Percentiles rank a stretch among this genome's conserved stretches.
Evolutionary conservation across 169 alveolate species (phyloP).

Genomic region (Eimeria necatrix): DNA sequence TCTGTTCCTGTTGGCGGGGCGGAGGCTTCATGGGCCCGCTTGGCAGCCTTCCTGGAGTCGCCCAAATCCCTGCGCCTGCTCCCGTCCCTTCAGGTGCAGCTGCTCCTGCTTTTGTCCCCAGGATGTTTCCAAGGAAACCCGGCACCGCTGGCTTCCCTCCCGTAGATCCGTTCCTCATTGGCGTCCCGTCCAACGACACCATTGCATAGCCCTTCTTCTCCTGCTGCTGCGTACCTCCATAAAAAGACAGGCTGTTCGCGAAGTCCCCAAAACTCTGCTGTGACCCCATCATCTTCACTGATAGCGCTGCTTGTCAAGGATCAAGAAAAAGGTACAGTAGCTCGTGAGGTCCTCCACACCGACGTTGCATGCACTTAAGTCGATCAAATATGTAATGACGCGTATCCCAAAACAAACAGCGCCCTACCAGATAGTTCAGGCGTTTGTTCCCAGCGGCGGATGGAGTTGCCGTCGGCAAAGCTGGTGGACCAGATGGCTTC

Average conservation of each 20-base stretch:
- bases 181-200: slow-evolving; percentile 71
- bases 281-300: slow-evolving; percentile 69
- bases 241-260: slow-evolving; percentile 75
- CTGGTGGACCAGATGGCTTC: slow-evolving; percentile 36
- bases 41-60: slow-evolving; percentile 50
- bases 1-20: slow-evolving; percentile 60
- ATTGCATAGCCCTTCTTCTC: slow-evolving; percentile 68
- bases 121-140: slow-evolving; percentile 70
- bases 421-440: slow-evolving; percentile 28
- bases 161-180: slow-evolving; percentile 38
- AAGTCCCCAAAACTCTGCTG: slow-evolving; percentile 79
- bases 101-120: slow-evolving; percentile 44
- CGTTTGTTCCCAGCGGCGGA: slow-evolving; percentile 42
- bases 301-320: background rate
- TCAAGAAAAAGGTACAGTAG: background rate
- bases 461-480: slow-evolving; percentile 38
- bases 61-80: slow-evolving; percentile 47
- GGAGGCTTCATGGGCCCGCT: slow-evolving; percentile 73
- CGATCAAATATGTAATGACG: background rate
- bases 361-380: background rate
- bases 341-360: slow-evolving; percentile 3
- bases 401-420: slow-evolving; percentile 35
- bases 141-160: slow-evolving; percentile 66
- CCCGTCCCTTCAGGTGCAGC: background rate
- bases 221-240: slow-evolving; percentile 75